Evolutionary conservation across 2,329 filamentous ascomycete genomes (phyloP), one percentile per base, ranked within the genome.

Genomic region (Aspergillus ochraceus): DNA sequence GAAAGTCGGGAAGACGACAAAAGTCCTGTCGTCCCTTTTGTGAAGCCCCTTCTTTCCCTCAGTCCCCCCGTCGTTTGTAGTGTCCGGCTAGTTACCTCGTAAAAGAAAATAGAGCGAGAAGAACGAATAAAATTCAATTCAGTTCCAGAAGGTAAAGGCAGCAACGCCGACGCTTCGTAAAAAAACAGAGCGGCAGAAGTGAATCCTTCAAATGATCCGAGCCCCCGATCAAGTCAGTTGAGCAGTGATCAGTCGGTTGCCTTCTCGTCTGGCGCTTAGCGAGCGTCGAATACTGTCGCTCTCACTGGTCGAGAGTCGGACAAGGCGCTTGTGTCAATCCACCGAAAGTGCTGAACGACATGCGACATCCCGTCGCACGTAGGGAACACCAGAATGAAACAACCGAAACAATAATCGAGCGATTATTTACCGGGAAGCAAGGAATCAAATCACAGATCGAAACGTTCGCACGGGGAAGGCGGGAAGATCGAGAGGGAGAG

Each of bases 201-300:
- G 47, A 32, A 49, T 58, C 39, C 55, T 54, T 52, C 17, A 45
- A 45, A 49, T 49, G 47, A 52, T 30, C 57, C 53, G 47, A 55
- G 46, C 36, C 36, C 19, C 49, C 57, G 57, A 52, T 29, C 22
- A 12, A 24, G 45, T 57, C 55, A 55, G 53, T n/a, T 49, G 42
- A 49, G 24, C 53, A 11, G 50, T 26, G 20, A 52, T 32, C 36
- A 36, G 54, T 55, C 9, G 53, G 50, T 36, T 47, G 45, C 26
- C 39, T 51, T 24, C 60, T 61, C 66, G 70, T 67, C 66, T 71
- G 70, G 72, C 72, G 72, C 72, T 73, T 74, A 71, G 58, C 50
- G 60, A 62, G 63, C 54, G 56, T 58, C 45, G 57, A 60, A 47
- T 49, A 63, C 62, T 49, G 60, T 49, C 61, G 58, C 52, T 67